These are phyloP conservation scores for Tricladium varicosporioides DNA, from an alignment of 2,329 filamentous ascomycete species.

Conservation along the genomic window DNA sequence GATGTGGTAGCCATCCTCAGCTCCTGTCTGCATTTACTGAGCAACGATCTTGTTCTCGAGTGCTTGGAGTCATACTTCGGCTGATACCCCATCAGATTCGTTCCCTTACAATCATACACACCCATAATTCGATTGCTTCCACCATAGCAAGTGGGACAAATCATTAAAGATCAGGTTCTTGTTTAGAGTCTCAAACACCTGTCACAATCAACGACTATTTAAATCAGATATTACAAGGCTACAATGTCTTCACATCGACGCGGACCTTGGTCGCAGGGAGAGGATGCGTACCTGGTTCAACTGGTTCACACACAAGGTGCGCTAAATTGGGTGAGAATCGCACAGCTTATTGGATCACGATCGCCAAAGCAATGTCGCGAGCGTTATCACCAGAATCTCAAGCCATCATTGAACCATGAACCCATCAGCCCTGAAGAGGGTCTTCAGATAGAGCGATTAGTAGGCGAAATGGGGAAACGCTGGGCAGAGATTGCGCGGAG, in stretches of 20 bases:
- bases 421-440: slow-evolving; percentile 73
- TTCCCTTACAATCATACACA: too few relatives aligned
- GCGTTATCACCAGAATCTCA: slow-evolving; percentile 91
- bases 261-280: slow-evolving; percentile 79
- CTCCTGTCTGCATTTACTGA: not conserved
- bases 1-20: not conserved
- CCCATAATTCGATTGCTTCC: too few relatives aligned
- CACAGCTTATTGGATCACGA: slow-evolving; percentile 70
- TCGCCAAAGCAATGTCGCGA: slow-evolving; percentile 95
- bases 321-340: slow-evolving; percentile 88
- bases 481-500: slow-evolving; percentile 91
- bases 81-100: too few relatives aligned
- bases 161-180: too few relatives aligned
- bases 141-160: too few relatives aligned
- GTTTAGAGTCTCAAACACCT: too few relatives aligned
- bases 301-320: slow-evolving; percentile 71
- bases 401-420: slow-evolving; percentile 69
- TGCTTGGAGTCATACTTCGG: too few relatives aligned
- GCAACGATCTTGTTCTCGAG: not conserved
- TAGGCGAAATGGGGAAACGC: slow-evolving; percentile 75
- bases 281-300: slow-evolving; percentile 69
- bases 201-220: not conserved
- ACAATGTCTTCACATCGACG: slow-evolving; percentile 54
- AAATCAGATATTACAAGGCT: too few relatives aligned
- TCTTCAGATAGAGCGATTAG: slow-evolving; percentile 71